A percentile compares a stretch with the other conserved stretches of the same genome.
phyloP scores from a whole-genome alignment of 1,139 yeast species.

The Magnusiomyces fungicola region DNA sequence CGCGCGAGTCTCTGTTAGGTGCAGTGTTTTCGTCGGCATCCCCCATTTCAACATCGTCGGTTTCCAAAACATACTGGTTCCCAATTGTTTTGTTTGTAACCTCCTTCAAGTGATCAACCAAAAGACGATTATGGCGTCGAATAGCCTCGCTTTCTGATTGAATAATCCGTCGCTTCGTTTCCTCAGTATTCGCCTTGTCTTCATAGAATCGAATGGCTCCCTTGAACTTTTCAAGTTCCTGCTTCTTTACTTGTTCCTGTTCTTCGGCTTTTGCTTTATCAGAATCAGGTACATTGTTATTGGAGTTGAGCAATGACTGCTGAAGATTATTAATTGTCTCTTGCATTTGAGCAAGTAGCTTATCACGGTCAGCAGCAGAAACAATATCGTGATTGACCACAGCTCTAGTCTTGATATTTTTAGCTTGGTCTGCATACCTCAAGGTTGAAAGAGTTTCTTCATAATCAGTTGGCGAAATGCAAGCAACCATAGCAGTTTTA shows the following conservation, averaged over 20 bases:
- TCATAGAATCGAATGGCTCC: slow-evolving; percentile 38
- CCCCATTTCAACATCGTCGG: background rate
- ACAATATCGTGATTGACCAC: slow-evolving; percentile 41
- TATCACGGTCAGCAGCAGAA: slow-evolving; percentile 34
- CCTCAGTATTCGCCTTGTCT: slow-evolving; percentile 36
- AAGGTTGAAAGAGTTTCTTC: slow-evolving; percentile 70
- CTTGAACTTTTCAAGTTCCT: slow-evolving; percentile 31
- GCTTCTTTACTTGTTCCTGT: slow-evolving; percentile 19
- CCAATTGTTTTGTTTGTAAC: slow-evolving; percentile 26
- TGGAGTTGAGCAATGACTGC: slow-evolving; percentile 22
- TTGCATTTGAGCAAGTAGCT: slow-evolving; percentile 37
- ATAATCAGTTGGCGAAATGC: slow-evolving; percentile 66
- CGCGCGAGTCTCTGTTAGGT: background rate
- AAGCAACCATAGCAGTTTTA: slow-evolving; percentile 68
- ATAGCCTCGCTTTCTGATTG: slow-evolving; percentile 30
- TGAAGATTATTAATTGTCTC: slow-evolving; percentile 36
- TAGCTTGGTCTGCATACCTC: slow-evolving; percentile 69
- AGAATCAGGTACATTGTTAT: slow-evolving; percentile 10
- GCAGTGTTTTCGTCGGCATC: background rate
- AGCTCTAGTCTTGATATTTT: slow-evolving; percentile 58
- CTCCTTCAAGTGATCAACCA: slow-evolving; percentile 31
- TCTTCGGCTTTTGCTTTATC: background rate
- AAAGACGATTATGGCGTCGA: slow-evolving; percentile 28
- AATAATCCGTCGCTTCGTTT: slow-evolving; percentile 31
- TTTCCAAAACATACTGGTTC: slow-evolving; percentile 8